Percentiles rank a stretch among this genome's conserved stretches.
Evolutionary conservation across 2,329 filamentous ascomycete species (phyloP).

Genomic region (Xylariaceae sp.): DNA sequence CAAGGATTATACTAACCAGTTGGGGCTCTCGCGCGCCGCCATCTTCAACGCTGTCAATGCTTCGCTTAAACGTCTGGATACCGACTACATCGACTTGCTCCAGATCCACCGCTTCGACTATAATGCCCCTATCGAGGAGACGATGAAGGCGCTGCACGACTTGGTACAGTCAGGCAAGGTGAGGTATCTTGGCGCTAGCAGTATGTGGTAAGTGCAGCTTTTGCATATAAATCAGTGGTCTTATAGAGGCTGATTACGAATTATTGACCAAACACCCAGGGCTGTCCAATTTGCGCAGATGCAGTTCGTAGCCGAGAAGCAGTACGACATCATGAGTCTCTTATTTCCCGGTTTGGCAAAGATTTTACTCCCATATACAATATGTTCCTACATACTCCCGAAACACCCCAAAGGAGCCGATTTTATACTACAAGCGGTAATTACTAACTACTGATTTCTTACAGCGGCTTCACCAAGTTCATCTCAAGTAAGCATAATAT

Average conservation of each 20-base stretch:
- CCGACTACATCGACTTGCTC: constrained; percentile 71
- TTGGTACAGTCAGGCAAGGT: constrained; percentile 62
- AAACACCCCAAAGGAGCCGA: no score
- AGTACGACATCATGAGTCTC: no score
- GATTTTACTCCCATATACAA: no score
- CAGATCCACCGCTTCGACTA: background rate
- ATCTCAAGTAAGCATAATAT: background rate
- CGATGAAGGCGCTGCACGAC: constrained; percentile 61
- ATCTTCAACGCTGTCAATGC: constrained; percentile 56
- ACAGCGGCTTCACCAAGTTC: background rate
- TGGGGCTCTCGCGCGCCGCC: constrained; percentile 45
- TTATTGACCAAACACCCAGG: background rate
- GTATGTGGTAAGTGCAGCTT: background rate
- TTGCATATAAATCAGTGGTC: no score
- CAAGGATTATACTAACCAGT: constrained; percentile 50
- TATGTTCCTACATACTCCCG: no score
- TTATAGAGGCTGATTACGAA: background rate
- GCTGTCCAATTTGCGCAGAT: background rate
- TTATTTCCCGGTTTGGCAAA: no score
- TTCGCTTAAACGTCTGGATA: constrained; percentile 66
- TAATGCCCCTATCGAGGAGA: constrained; percentile 15
- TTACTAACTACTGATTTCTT: no score
- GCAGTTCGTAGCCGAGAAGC: background rate
- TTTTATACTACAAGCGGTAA: no score
- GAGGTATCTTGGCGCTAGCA: constrained; percentile 40